A percentile compares a stretch with the other conserved stretches of the same genome.
Conservation (phyloP, 2,329 filamentous ascomycete genomes). For the Rosellinia necatrix region DNA sequence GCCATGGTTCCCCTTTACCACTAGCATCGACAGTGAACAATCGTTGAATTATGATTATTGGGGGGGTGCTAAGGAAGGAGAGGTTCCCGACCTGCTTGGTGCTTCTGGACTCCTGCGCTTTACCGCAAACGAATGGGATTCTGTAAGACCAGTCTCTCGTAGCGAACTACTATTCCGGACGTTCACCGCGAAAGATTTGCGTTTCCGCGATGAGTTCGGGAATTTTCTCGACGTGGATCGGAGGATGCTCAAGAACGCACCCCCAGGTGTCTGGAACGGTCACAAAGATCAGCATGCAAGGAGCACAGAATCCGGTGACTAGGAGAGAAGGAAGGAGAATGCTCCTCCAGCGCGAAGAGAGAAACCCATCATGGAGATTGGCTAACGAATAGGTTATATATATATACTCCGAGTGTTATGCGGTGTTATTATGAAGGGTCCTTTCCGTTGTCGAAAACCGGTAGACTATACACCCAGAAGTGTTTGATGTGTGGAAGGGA, state of each 20-base stretch:
- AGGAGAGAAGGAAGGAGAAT: not conserved
- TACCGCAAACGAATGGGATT: conserved; percentile 19
- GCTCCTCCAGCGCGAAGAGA: not conserved
- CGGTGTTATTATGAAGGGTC: not conserved
- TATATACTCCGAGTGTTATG: not conserved
- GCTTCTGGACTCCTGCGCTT: conserved; percentile 35
- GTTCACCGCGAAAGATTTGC: not conserved
- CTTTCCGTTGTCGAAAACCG: not conserved
- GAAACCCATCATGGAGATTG: not conserved
- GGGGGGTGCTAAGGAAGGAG: not conserved
- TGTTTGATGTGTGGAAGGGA: too few relatives aligned
- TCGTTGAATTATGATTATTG: conserved; percentile 8
- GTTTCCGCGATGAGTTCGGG: conserved; percentile 16
- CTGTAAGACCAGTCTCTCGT: not conserved
- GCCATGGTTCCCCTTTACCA: conserved; percentile 28
- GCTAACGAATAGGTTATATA: not conserved
- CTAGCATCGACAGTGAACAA: too few relatives aligned
- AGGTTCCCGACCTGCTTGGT: conserved; percentile 24
- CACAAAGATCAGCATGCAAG: too few relatives aligned
- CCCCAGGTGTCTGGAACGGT: not conserved
- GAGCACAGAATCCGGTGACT: too few relatives aligned
- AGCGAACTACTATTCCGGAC: conserved; percentile 13
- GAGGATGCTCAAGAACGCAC: conserved; percentile 6
- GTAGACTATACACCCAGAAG: not conserved
- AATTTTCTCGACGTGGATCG: conserved; percentile 1